Conservation (phyloP, 495 filamentous ascomycete species). For the Saxispiralis lemnorum region DNA sequence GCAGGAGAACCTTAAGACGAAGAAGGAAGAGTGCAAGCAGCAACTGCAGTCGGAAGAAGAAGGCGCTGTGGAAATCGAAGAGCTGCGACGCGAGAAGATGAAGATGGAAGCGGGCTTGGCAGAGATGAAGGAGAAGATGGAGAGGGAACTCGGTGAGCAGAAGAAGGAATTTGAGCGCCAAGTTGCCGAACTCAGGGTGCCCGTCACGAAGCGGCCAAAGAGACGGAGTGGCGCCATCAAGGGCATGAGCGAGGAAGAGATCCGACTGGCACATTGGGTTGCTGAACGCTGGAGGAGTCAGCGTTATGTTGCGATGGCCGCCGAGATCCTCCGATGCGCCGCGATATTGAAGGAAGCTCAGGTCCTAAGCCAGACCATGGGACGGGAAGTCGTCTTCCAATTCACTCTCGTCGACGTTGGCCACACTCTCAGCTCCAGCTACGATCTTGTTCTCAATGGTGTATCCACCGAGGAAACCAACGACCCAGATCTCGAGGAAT, state of each 20-base stretch:
- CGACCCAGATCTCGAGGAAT: conserved; percentile 46
- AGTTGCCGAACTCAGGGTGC: conserved; percentile 37
- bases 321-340: conserved; percentile 73
- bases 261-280: conserved; percentile 45
- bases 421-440: conserved; percentile 76
- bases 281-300: conserved; percentile 64
- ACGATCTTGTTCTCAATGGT: conserved; percentile 87
- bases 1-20: conserved; percentile 72
- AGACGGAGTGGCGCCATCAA: background rate
- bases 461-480: conserved; percentile 79
- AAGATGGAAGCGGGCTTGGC: conserved; percentile 72
- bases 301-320: conserved; percentile 88
- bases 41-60: conserved; percentile 63
- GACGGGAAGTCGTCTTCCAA: conserved; percentile 86
- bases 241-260: conserved; percentile 45
- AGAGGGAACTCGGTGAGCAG: conserved; percentile 28
- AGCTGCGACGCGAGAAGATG: conserved; percentile 66
- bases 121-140: conserved; percentile 69
- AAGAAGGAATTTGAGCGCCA: conserved; percentile 54
- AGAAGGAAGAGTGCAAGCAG: conserved; percentile 68
- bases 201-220: conserved; percentile 23
- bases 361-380: conserved; percentile 92
- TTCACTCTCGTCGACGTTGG: conserved; percentile 82
- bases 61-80: conserved; percentile 61
- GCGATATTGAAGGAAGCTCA: conserved; percentile 85